Evolutionary conservation across 257 asterid species (phyloP), one percentile per base, ranked within the genome.

Genomic region (Gardenia jasminoides): DNA sequence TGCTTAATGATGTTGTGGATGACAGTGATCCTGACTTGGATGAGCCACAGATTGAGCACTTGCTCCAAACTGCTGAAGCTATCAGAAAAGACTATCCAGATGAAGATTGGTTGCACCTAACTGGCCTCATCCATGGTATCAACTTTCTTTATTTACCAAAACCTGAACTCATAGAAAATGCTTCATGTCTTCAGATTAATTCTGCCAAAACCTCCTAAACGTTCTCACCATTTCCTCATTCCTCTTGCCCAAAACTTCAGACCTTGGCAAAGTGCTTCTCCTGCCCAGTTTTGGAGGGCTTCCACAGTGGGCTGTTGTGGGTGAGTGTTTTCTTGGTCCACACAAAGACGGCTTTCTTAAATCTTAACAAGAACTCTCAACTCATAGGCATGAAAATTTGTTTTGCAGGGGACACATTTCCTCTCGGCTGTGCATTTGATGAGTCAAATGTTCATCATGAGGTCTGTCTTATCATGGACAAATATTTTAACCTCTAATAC

Each of bases 1-100:
- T 86, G 33, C 79, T 86, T 36, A 82, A 86, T 80, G 83, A 88
- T 6, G 83, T 79, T 15, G 86, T 86, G 61, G 91, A 88, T 73
- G 89, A 86, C 10, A 88, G 88, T 48, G 88, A 88, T 84, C 91
- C 87, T 8, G 89, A 86, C 80, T 83, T 84, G 75, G 89, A 88
- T 80, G 88, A 84, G 70, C 91, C 91, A 28, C 89, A 81, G 47
- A 85, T 88, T 72, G 79, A 88, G 75, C 91, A 88, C 46, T 78
- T 36, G 41, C 76, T 86, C 76, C 91, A 88, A 56, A 74, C 86
- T 64, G 91, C 88, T 61, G 91, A 88, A 72, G 89, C 91, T 44
- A 86, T 86, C 70, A 86, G 89, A 70, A 82, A 79, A 33, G 89
- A 85, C 71, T 84, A 82, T 48, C 89, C 91, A 26, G 50, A 85